Conservation (phyloP, 169 alveolate genomes). For the Ichthyophthirius multifiliis region DNA sequence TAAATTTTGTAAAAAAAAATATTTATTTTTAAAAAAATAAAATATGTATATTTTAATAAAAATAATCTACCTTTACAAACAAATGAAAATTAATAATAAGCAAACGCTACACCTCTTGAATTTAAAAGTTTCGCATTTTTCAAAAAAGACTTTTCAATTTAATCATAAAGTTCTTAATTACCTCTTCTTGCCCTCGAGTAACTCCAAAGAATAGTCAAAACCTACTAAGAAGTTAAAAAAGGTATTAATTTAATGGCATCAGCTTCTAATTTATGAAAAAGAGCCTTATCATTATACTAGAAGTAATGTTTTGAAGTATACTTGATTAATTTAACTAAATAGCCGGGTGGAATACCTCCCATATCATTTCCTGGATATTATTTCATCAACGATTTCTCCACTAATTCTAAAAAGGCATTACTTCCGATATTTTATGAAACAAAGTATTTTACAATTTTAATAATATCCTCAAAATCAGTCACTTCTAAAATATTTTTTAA, state of each 20-base stretch:
- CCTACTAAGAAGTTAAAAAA: neutral
- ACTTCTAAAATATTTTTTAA: neutral
- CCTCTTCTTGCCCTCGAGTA: slow-evolving; percentile 24
- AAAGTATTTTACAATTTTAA: slow-evolving; percentile 16
- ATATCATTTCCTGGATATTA: slow-evolving; percentile 5
- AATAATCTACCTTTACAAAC: neutral
- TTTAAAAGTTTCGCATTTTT: neutral
- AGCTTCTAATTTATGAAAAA: slow-evolving; percentile 30
- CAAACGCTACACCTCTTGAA: neutral
- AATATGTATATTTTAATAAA: neutral
- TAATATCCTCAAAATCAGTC: neutral
- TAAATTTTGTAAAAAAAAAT: no score
- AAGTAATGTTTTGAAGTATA: slow-evolving; percentile 32
- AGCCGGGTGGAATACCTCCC: slow-evolving; percentile 6
- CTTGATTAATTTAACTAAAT: slow-evolving; percentile 16
- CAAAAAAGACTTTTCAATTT: neutral
- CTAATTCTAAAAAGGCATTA: neutral
- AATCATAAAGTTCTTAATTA: slow-evolving; percentile 12
- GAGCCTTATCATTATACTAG: slow-evolving; percentile 29
- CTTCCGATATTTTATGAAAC: slow-evolving; percentile 25
- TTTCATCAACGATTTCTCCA: slow-evolving; percentile 6
- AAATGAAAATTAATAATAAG: neutral
- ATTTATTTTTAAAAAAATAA: no score
- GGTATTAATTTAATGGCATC: neutral
- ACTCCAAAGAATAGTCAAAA: slow-evolving; percentile 22